Evolutionary conservation across 2,329 filamentous ascomycete species (phyloP).

Genomic region (Monilinia polystroma): DNA sequence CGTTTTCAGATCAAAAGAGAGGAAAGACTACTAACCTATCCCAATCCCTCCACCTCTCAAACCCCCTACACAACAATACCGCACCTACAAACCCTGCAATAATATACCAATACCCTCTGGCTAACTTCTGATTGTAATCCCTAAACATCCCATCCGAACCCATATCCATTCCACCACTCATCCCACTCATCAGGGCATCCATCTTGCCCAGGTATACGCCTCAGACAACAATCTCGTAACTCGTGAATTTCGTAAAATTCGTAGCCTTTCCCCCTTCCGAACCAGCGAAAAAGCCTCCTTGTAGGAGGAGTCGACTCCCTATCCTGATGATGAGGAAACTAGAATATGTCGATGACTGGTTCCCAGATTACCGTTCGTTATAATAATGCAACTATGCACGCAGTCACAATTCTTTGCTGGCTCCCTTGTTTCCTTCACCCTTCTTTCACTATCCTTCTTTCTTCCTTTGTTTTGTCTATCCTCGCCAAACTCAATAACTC

Average conservation of each 20-base stretch:
- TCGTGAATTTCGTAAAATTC: not conserved
- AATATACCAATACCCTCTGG: slow-evolving; percentile 59
- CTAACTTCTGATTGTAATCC: slow-evolving; percentile 51
- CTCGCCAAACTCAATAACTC: not conserved
- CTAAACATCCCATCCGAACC: slow-evolving; percentile 44
- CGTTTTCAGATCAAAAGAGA: not conserved
- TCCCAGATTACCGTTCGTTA: not conserved
- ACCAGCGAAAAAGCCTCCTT: not conserved
- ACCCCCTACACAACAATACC: slow-evolving; percentile 27
- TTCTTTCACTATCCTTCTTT: not conserved
- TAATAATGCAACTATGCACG: slow-evolving; percentile 19
- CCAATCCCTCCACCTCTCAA: slow-evolving; percentile 32
- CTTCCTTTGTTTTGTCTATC: not conserved
- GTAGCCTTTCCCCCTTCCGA: not conserved
- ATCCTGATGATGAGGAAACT: not conserved
- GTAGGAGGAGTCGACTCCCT: not conserved
- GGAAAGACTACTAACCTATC: slow-evolving; percentile 29
- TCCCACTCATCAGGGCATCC: slow-evolving; percentile 26
- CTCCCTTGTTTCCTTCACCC: not conserved
- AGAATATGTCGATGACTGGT: not conserved
- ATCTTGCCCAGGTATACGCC: slow-evolving; percentile 7
- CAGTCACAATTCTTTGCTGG: not conserved
- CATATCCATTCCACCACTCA: slow-evolving; percentile 32
- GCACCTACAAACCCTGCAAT: slow-evolving; percentile 47
- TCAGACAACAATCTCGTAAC: not conserved